These are phyloP conservation scores for Populus hybrid DNA, from an alignment of 441 rosid species.

Conservation along the genomic window DNA sequence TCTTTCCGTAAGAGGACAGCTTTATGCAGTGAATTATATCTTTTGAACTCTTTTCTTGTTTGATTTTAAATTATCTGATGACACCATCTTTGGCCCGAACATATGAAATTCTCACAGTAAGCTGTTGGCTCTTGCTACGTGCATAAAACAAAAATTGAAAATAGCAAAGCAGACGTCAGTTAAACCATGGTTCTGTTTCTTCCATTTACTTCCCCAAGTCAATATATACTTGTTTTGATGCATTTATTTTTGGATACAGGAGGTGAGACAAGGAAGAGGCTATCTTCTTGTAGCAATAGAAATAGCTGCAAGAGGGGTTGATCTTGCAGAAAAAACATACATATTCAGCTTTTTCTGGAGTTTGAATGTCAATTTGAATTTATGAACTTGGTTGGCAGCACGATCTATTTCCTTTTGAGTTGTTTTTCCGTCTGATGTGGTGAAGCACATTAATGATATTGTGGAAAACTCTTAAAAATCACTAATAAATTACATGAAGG, in stretches of 20 bases:
- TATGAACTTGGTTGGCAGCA: background rate
- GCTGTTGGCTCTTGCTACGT: background rate
- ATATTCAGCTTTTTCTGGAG: conserved; percentile 53
- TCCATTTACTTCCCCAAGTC: background rate
- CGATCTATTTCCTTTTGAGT: background rate
- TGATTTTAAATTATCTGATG: background rate
- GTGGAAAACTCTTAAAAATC: background rate
- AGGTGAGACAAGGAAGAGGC: conserved; percentile 70
- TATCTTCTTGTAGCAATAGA: conserved; percentile 89
- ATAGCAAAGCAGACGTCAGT: background rate
- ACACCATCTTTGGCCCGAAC: background rate
- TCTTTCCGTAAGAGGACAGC: background rate
- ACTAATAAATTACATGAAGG: too few species aligned
- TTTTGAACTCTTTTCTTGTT: conserved; percentile 15
- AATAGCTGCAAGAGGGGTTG: conserved; percentile 91
- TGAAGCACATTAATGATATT: too few species aligned
- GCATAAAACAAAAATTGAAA: background rate
- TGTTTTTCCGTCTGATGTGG: background rate
- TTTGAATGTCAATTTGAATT: background rate
- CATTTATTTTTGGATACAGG: conserved; percentile 34
- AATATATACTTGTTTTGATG: background rate
- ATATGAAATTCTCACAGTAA: background rate
- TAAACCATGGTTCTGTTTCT: background rate
- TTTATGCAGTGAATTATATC: conserved; percentile 3
- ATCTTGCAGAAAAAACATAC: conserved; percentile 84